These are phyloP conservation scores for Picea engelmannii DNA, from an alignment of 83 land plant species.

Conservation along the genomic window DNA sequence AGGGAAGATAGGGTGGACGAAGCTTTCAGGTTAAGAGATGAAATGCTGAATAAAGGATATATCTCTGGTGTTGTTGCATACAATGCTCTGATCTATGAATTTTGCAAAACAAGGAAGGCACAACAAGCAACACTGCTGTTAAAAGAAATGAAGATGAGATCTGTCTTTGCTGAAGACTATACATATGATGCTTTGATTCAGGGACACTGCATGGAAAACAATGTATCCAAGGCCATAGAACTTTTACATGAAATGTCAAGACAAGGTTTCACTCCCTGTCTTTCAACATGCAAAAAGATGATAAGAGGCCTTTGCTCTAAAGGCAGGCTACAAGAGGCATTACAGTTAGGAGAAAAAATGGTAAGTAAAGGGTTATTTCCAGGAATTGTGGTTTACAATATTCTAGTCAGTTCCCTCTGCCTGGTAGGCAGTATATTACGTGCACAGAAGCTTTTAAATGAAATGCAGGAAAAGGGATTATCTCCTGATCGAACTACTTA, in stretches of 20 bases:
- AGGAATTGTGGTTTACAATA: too few relatives aligned
- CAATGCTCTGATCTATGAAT: background rate
- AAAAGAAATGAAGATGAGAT: background rate
- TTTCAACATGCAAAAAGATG: background rate
- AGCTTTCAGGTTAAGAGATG: background rate
- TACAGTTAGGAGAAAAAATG: too few relatives aligned
- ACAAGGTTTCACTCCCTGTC: constrained; percentile 6
- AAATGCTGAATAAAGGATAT: too few relatives aligned
- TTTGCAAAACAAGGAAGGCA: background rate
- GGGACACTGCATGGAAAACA: constrained; percentile 10
- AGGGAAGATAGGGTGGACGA: background rate
- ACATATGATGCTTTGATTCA: constrained; percentile 4
- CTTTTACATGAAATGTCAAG: constrained; percentile 9
- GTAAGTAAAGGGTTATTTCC: too few relatives aligned
- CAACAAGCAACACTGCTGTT: background rate
- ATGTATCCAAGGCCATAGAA: constrained; percentile 4
- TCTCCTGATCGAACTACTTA: too few relatives aligned
- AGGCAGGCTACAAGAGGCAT: too few relatives aligned
- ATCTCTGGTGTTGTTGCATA: too few relatives aligned
- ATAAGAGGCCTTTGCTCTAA: background rate
- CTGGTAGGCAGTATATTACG: too few relatives aligned
- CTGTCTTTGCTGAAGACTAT: background rate
- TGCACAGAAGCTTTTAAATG: too few relatives aligned
- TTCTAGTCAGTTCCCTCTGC: too few relatives aligned
- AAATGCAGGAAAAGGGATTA: background rate